phyloP scores from a whole-genome alignment of 129 eudicot genomes.

The Logfia minima region DNA sequence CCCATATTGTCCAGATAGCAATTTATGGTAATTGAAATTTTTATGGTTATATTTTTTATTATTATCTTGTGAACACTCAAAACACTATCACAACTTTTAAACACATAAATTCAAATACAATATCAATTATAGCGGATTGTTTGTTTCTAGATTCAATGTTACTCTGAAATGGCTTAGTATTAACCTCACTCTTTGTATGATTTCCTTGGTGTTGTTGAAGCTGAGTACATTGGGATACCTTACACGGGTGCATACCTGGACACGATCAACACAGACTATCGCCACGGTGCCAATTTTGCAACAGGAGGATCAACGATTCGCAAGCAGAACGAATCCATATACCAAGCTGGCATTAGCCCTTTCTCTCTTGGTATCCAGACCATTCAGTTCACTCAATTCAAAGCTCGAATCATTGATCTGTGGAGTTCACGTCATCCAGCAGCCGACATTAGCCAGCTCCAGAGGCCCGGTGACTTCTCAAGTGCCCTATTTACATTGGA shows the following conservation, averaged over 20 bases:
- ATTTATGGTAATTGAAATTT: no score
- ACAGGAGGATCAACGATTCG: conserved; percentile 79
- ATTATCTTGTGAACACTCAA: no score
- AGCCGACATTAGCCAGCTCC: conserved; percentile 50
- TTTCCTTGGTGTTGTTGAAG: conserved; percentile 33
- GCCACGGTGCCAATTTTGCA: conserved; percentile 86
- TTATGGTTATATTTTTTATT: no score
- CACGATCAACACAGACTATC: conserved; percentile 60
- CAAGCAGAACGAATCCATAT: conserved; percentile 55
- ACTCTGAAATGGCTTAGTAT: not conserved
- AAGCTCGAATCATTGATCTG: conserved; percentile 49
- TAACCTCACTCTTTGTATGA: not conserved
- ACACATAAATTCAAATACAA: no score
- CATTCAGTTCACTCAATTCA: conserved; percentile 58
- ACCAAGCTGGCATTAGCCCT: conserved; percentile 59
- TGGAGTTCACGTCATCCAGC: conserved; percentile 45
- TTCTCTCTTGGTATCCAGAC: conserved; percentile 70
- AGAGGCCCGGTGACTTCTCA: conserved; percentile 54
- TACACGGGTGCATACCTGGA: conserved; percentile 67
- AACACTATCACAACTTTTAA: no score
- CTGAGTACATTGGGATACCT: conserved; percentile 60
- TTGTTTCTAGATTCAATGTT: not conserved
- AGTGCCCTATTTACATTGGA: conserved; percentile 61
- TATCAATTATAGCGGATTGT: not conserved
- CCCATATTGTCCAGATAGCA: no score